Evolutionary conservation across 805 yeast genomes (phyloP), one percentile per base, ranked within the genome.

Genomic region (Wickerhamomyces kurtzmanii): DNA sequence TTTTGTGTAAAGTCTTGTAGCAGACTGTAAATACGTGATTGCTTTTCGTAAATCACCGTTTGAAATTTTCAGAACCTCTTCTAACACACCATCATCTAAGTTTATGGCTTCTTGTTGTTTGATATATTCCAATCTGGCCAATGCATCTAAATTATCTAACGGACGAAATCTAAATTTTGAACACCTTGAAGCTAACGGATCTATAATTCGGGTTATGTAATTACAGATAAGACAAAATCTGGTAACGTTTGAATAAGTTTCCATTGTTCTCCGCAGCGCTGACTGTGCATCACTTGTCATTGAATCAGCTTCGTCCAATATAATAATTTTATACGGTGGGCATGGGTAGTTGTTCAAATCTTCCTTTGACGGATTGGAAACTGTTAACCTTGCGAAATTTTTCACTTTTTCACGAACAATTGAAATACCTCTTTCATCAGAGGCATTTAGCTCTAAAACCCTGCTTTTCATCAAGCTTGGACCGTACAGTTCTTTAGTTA

Each of bases 261-360:
- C 96, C 87, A 82, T 82, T 1, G 94, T 89, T 54, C 98, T 71
- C 58, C 98, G 73, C 38, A 91, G 63, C 2, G 98, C 98, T 31
- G 86, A 73, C 50, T 91, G 98, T 0, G 98, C 98, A 43, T 85
- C 96, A 23, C 84, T 71, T 8, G 98, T 91, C 96, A 91, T 91
- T 9, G 95, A 84, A 53, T 91, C 96, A 1, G 96, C 96, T 54
- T 87, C 96, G 58, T 87, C 96, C 30, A 91, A 57, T 23, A 91
- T 83, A 38, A 91, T 80, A 43, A 91, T 74, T 51, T 91, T 91
- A 55, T 83, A 91, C 5, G 97, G 96, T 1, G 98, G 97, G 49
- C 97, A 89, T 2, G 97, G 96, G 55, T 86, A 87, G 12, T 74
- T 68, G 22, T 59, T 70, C 28, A 69, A 53, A 42, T 81, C 91